Conservation (phyloP, 441 rosid species). For the Pelargonium fulgidum region DNA sequence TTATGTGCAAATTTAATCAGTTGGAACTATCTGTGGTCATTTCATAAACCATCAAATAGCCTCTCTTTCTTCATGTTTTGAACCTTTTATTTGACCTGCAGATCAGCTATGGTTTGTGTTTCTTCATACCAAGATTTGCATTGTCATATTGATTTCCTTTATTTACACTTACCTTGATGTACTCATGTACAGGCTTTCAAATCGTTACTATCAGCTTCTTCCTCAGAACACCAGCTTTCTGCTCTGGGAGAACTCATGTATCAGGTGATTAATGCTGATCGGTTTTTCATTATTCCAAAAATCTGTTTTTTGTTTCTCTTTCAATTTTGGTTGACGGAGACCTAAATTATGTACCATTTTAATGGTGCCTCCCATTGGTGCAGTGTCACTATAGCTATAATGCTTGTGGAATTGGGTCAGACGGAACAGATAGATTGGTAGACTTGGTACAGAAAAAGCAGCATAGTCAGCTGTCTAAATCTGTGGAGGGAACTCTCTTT, state of each 20-base stretch:
- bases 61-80: neutral
- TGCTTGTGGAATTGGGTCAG: slow-evolving; percentile 94
- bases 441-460: slow-evolving; percentile 88
- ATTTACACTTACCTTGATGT: slow-evolving; percentile 14
- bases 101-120: neutral
- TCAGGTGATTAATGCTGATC: slow-evolving; percentile 44
- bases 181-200: slow-evolving; percentile 93
- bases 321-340: neutral
- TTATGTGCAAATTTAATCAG: neutral
- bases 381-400: slow-evolving; percentile 99
- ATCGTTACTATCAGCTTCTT: slow-evolving; percentile 73
- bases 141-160: neutral
- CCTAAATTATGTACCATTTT: slow-evolving; percentile 8
- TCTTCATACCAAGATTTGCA: neutral
- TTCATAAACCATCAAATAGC: neutral
- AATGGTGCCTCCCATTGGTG: neutral
- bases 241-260: slow-evolving; percentile 93
- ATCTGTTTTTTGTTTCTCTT: neutral
- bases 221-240: slow-evolving; percentile 82
- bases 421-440: slow-evolving; percentile 69
- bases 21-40: neutral
- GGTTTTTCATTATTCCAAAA: neutral
- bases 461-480: slow-evolving; percentile 42
- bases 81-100: neutral
- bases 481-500: slow-evolving; percentile 51